Base-by-base conservation (phyloP, 83 land plant genomes). In the Thuja plicata region DNA sequence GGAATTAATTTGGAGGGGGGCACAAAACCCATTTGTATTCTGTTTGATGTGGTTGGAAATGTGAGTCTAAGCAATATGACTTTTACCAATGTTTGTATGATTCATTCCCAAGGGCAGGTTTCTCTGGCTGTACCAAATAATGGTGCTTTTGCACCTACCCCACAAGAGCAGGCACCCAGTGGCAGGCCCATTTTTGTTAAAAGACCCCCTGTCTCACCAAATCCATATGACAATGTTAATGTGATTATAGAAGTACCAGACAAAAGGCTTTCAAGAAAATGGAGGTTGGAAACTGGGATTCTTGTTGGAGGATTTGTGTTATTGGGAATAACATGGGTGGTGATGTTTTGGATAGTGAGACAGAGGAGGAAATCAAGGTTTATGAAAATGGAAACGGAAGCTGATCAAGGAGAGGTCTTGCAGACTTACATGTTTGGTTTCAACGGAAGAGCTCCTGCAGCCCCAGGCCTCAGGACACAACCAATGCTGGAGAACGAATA, bases 321-420 rank as follows among this genome's bases (percentile, higher is more conserved):
- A 90, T 37, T 88, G 48, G 88, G 57, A 54, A 54, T 54, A 1
- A 15, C 57, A 54, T 54, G 57, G 57, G 3, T 54, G 3, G 85
- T 86, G 35, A 91, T 32, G n/a, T 24, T 90, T 38, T 85, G 71
- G 37, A 46, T 88, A 43, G 6, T 74, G 0, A 92, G 87, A 66
- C 5, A 34, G 8, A 17, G 35, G 21, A 41, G 55, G 76, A 88
- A 41, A 27, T 87, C 81, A 79, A 93, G 43, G 91, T 86, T 90
- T 38, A 77, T 37, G 60, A 70, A 88, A 62, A 92, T 93, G 95
- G 92, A 92, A 78, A 90, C 55, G 7, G 81, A 87, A 85, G 90
- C 92, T 12, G 96, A 94, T 45, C 91, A 88, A 41, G 94, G 88
- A 66, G 89, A 90, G 90, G 74, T n/a, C 41, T 57, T 94, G 46